Percentiles rank a stretch among this genome's conserved stretches.
These are phyloP conservation scores for Scytalidium sp. DNA, from an alignment of 2,329 filamentous ascomycete species.

Conservation along the genomic window DNA sequence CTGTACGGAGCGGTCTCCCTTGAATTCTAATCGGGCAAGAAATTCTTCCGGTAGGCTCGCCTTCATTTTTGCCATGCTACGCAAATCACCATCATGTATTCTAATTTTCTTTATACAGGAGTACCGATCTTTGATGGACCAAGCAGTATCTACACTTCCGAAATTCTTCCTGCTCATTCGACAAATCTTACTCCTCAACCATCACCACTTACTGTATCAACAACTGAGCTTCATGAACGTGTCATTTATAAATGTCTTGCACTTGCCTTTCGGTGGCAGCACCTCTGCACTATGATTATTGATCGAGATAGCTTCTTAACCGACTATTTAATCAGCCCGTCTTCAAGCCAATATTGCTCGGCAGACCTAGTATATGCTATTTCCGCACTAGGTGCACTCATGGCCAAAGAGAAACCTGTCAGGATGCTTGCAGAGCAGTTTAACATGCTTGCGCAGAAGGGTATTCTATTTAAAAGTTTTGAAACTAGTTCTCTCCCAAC, in stretches of 20 bases:
- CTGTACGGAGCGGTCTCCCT: too few relatives aligned
- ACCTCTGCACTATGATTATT: constrained; percentile 13
- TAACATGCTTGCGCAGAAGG: constrained; percentile 1
- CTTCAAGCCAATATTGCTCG: constrained; percentile 8
- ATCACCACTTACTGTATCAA: too few relatives aligned
- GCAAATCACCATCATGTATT: too few relatives aligned
- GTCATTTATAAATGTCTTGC: constrained; percentile 10
- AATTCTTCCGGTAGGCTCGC: too few relatives aligned
- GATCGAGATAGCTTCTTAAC: constrained; percentile 15
- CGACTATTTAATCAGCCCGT: constrained; percentile 5
- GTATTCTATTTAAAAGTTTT: constrained; percentile 7
- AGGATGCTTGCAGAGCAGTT: constrained; percentile 6
- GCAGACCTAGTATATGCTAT: constrained; percentile 8
- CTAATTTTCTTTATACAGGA: too few relatives aligned
- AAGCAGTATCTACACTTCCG: too few relatives aligned
- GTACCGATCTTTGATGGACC: too few relatives aligned
- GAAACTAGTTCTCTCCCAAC: constrained; percentile 4
- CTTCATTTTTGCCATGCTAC: too few relatives aligned
- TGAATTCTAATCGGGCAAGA: too few relatives aligned
- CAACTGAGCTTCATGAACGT: background rate
- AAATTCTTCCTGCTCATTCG: too few relatives aligned
- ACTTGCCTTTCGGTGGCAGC: constrained; percentile 16
- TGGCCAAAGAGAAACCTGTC: constrained; percentile 7
- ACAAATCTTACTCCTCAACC: too few relatives aligned
- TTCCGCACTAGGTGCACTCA: constrained; percentile 12